Base-by-base conservation (phyloP, 805 yeast genomes). In the Schizosaccharomyces japonicus region DNA sequence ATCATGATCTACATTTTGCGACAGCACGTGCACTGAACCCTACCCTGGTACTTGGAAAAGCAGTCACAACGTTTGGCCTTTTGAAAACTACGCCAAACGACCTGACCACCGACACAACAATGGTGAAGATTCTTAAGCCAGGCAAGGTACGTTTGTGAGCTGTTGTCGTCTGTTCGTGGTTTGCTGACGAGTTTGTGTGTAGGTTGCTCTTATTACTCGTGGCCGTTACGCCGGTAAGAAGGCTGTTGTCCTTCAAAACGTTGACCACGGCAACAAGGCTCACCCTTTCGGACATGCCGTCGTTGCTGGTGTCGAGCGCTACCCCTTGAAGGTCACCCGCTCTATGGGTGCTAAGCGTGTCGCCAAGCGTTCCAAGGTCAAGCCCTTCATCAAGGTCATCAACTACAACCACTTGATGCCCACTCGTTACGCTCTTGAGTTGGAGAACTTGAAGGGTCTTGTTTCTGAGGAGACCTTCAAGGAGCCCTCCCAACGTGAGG, bases 201-300 rank as follows among this genome's bases (percentile, higher is more conserved):
- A 36, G 42, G 42, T 36, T 36, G 42, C 42, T 75, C 87, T 90
- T 73, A 84, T 90, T 69, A 94, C 85, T 71, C 87, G 96, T 71
- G 98, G 98, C 67, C 90, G 98, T 75, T 87, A 76, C 82, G 98
- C 98, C 69, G 98, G 98, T 76, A 87, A 85, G 81, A 90, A 90
- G 80, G 98, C 90, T 60, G 98, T 90, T 68, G 84, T 90, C 67
- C 85, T 90, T 67, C 84, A 82, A 72, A 87, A 95, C 61, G 92
- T 81, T 68, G 96, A 90, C 66, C 95, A 90, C 66, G 98, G 98
- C 68, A 75, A 96, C 74, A 90, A 90, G 75, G 67, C 90, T 57
- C 95, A 87, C 76, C 90, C 92, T 64, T 90, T 84, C 81, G 94
- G 95, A 68, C 96, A 90, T 65, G 98, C 98, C 67, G 76, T 90